Evolutionary conservation across 75 land plant genomes (phyloP), one percentile per base, ranked within the genome.

Genomic region (Sequoia sempervirens): DNA sequence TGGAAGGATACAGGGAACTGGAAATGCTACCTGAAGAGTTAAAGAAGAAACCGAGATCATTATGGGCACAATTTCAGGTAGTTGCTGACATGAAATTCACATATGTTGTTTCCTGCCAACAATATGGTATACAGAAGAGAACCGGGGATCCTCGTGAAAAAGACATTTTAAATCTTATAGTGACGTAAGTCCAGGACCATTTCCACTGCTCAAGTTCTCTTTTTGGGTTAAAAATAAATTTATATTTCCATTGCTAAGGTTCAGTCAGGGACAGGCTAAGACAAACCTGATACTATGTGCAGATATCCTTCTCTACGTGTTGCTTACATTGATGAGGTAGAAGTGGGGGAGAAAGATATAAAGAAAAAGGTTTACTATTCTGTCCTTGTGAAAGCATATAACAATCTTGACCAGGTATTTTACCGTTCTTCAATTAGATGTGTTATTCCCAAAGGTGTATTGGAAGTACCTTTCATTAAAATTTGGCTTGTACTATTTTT

Each of bases 71-170:
- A 83, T 86, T 90, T n/a, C 90, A 96, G 82, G 97, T 97, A 41
- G 85, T 95, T 20, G 91, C 97, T 79, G 97, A 96, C 72, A 93
- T 96, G 95, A 96, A 96, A 79, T 96, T 96, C 81, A 93, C 98
- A 38, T 96, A 95, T 85, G 98, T 95, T 26, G 95, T 91, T 2
- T 89, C 98, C 2, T 95, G 98, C 87, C 98, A 94, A 83, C 84
- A 84, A 30, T 96, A 96, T 89, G 98, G 96, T 13, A 84, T 82
- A 80, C 89, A 96, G 38, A 96, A 94, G 66, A 89, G 91, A 28
- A 80, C 88, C 70, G 88, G 90, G 47, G 92, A 96, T 87, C 84
- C 52, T 14, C 93, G 88, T 86, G 96, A 93, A 28, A 88, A 84
- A 40, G 95, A 94, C 74, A 96, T 94, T 79, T 75, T 94, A 75